Conservation (phyloP, 768 basidiomycete genomes). For the Hemileccinum rubropunctum region DNA sequence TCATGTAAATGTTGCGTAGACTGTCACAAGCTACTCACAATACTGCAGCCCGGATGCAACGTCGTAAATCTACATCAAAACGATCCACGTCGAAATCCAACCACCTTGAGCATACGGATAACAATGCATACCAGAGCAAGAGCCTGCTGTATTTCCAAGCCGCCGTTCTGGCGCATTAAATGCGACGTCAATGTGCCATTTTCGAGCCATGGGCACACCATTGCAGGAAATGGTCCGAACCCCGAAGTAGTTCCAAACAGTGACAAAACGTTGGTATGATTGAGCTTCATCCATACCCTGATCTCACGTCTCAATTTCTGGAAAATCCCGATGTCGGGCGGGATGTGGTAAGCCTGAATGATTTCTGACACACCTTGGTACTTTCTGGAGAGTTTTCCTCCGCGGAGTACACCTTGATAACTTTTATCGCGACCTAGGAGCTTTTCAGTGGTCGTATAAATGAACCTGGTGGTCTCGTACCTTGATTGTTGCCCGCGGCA, state of each 20-base stretch:
- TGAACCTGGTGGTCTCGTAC: neutral
- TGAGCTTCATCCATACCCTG: conserved; percentile 7
- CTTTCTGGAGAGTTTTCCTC: neutral
- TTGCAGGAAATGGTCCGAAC: too few relatives aligned
- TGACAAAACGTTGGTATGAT: neutral
- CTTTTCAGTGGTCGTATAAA: neutral
- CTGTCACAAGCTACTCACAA: neutral
- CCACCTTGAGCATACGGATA: neutral
- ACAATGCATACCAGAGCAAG: neutral
- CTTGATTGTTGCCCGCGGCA: neutral
- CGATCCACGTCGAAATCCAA: neutral
- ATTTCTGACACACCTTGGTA: too few relatives aligned
- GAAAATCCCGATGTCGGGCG: neutral
- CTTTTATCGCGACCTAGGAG: conserved; percentile 1
- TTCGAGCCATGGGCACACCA: too few relatives aligned
- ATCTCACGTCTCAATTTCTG: conserved; percentile 3
- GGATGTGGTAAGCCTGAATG: too few relatives aligned
- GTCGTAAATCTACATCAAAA: neutral
- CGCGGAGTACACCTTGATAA: conserved; percentile 2
- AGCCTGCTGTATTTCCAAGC: neutral
- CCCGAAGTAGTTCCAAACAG: neutral
- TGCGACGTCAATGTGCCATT: neutral
- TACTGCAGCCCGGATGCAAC: neutral
- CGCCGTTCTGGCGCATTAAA: neutral
- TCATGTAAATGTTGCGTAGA: neutral